Percentiles rank a stretch among this genome's conserved stretches.
These are phyloP conservation scores for Phytophthora sojae DNA, from an alignment of 352 stramenopile species.

Conservation along the genomic window DNA sequence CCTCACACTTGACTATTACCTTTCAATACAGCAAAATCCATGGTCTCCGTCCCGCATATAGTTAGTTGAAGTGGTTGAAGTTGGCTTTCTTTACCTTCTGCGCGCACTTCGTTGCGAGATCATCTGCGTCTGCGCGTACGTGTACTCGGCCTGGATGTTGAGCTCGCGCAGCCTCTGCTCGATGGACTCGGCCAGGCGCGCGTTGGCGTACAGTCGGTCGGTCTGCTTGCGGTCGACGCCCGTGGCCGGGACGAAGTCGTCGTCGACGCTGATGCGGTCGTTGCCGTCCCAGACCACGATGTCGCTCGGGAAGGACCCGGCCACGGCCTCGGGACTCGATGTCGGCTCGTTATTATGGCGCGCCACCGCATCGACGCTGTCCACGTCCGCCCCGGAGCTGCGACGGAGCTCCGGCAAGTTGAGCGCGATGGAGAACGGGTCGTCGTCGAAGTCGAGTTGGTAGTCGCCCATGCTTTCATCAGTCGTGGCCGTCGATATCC, in stretches of 20 bases:
- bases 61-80: too few relatives aligned
- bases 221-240: conserved; percentile 9
- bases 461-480: conserved; percentile 31
- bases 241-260: conserved; percentile 32
- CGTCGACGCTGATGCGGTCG: conserved; percentile 23
- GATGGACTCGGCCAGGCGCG: conserved; percentile 1
- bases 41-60: not conserved
- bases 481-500: conserved; percentile 15
- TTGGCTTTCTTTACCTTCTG: not conserved
- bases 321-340: conserved; percentile 8
- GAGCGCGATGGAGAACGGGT: conserved; percentile 34
- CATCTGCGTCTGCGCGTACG: conserved; percentile 20
- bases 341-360: conserved; percentile 5
- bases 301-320: conserved; percentile 9
- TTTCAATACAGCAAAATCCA: not conserved
- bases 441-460: conserved; percentile 33
- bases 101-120: conserved; percentile 8
- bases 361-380: not conserved
- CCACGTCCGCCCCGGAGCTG: conserved; percentile 17
- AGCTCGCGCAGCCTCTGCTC: conserved; percentile 24
- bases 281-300: conserved; percentile 21
- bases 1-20: not conserved
- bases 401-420: conserved; percentile 26
- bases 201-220: conserved; percentile 6
- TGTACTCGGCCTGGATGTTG: conserved; percentile 24